These are phyloP conservation scores for Primulina huaijiensis DNA, from an alignment of 257 asterid species.

Conservation along the genomic window DNA sequence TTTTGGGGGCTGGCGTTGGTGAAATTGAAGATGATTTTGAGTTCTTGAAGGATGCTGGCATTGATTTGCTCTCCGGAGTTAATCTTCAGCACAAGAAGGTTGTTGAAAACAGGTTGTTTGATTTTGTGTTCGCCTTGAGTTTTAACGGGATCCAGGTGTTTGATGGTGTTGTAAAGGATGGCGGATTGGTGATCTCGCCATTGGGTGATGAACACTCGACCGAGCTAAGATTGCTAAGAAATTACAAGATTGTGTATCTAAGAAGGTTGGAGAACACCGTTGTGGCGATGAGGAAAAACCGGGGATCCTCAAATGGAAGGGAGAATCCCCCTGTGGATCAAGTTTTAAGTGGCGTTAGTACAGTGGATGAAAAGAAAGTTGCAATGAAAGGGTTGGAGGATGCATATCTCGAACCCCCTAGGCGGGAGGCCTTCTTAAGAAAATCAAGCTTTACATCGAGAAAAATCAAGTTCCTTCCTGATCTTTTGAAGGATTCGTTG, in stretches of 20 bases:
- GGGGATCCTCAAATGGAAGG: background rate
- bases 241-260: constrained; percentile 52
- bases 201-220: constrained; percentile 40
- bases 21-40: constrained; percentile 32
- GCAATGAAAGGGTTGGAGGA: constrained; percentile 51
- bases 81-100: constrained; percentile 24
- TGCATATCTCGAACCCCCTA: constrained; percentile 48
- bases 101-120: constrained; percentile 40
- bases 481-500: constrained; percentile 36
- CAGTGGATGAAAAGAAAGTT: constrained; percentile 36
- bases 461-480: constrained; percentile 42
- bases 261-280: constrained; percentile 48
- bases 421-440: constrained; percentile 7
- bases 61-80: constrained; percentile 37
- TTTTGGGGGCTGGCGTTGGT: constrained; percentile 32
- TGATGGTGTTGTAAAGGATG: constrained; percentile 40
- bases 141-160: constrained; percentile 29
- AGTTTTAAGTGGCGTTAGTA: constrained; percentile 29
- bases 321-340: background rate
- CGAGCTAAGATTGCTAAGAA: constrained; percentile 30
- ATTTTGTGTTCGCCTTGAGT: constrained; percentile 45
- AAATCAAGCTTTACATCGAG: constrained; percentile 20
- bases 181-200: constrained; percentile 54
- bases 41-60: constrained; percentile 38
- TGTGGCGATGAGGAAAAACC: constrained; percentile 57